Base-by-base conservation (phyloP, 805 yeast genomes). In the Kodamaea restingae region DNA sequence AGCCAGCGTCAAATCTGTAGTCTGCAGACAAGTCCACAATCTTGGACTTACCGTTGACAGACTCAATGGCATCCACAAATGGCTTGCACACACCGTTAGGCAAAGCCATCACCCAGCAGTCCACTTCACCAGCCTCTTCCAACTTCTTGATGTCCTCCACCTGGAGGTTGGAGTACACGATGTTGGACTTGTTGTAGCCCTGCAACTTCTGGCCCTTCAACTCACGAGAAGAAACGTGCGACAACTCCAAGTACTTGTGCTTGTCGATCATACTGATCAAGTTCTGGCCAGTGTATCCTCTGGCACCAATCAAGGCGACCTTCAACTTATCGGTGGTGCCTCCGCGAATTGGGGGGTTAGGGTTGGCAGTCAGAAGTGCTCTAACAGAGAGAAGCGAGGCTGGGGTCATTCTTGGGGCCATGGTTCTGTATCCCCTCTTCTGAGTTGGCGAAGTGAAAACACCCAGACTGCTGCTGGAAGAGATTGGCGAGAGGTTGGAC, bases 41-140 rank as follows among this genome's bases (percentile, higher is more conserved):
- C 55, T 88, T 93, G 12, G 85, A 81, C 33, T 78, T 72, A 33
- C 90, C 84, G 35, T 55, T 51, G 20, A 81, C 84, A 15, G 80
- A 71, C 49, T 81, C 86, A 51, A 85, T 84, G 18, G 91, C 88
- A 14, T 81, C 81, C 28, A 85, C 93, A 59, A 85, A 84, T 40
- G 88, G 93, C 58, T 81, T 80, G 58, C 98, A 93, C 27, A 93
- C 96, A 35, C 96, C 97, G 60, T 93, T 93, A 47, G 99, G 99
- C 54, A 93, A 75, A 2, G 98, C 98, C 98, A 95, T 93, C 18
- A 95, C 95, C 98, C 99, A 93, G 38, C 90, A 83, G 55, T 93
- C 98, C 42, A 93, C 86, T 39, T 78, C 85, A 36, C 80, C 78
- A 35, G 78, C 69, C 47, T 80, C 73, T 63, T 91, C 98, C 46